Conservation (phyloP, 2,329 filamentous ascomycete species). For the Lecanicillium sp. region DNA sequence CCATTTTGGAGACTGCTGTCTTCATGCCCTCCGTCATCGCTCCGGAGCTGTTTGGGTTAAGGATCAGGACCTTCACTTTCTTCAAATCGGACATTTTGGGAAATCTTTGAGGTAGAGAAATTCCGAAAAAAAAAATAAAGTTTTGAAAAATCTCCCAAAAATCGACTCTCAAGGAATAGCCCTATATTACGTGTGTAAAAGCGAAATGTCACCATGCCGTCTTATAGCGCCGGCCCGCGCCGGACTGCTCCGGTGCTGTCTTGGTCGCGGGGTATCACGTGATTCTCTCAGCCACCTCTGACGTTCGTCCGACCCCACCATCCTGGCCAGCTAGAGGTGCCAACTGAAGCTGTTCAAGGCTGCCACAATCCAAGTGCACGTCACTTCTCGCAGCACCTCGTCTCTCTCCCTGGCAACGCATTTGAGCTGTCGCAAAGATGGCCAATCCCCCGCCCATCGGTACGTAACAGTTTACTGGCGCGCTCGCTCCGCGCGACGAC, state of each 20-base stretch:
- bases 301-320: slow-evolving; percentile 33
- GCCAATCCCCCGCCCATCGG: slow-evolving; percentile 49
- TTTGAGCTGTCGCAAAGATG: slow-evolving; percentile 34
- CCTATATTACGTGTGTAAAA: not conserved
- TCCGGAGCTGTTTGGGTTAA: slow-evolving; percentile 73
- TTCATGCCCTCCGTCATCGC: slow-evolving; percentile 65
- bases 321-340: not conserved
- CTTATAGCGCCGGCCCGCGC: not conserved
- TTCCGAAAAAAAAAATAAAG: not conserved
- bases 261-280: slow-evolving; percentile 32
- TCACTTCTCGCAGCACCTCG: slow-evolving; percentile 12
- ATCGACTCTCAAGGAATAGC: not conserved
- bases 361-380: slow-evolving; percentile 1
- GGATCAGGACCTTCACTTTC: slow-evolving; percentile 51
- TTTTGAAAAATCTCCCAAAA: not conserved
- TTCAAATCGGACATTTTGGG: slow-evolving; percentile 5
- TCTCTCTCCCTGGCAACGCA: not conserved
- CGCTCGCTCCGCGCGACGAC: slow-evolving; percentile 8
- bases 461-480: slow-evolving; percentile 27
- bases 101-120: not conserved
- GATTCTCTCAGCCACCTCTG: slow-evolving; percentile 31
- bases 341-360: slow-evolving; percentile 11
- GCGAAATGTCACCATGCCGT: not conserved
- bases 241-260: slow-evolving; percentile 7
- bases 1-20: slow-evolving; percentile 38